Evolutionary conservation across 371 early-diverging fungal species (phyloP), one percentile per base, ranked within the genome.

Genomic region (Actinomucor elegans): DNA sequence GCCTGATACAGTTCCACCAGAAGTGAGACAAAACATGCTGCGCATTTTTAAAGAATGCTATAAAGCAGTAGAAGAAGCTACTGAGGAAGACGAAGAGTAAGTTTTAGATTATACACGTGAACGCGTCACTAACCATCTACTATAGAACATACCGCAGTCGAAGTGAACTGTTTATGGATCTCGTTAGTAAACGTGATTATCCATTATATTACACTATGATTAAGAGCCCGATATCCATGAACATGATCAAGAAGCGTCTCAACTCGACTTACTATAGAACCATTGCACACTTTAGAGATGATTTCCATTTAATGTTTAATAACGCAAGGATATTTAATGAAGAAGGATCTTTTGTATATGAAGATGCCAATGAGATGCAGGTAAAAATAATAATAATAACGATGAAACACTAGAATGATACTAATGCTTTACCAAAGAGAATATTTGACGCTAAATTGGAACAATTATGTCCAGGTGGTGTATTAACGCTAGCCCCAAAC

Each of bases 141-240:
- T 9, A 15, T 54, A 54, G 54, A 9, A 45, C 53, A n/a, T 59
- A 48, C 21, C 40, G 89, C 11, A 78, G 72, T 41, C 76, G 87
- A 45, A 71, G 81, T 47, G 80, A 81, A 23, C 61, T 92, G 34
- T 94, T 93, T 62, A 59, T 84, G 67, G 89, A 88, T 37, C 61
- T 93, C 18, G 92, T 91, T 11, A 84, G 83, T 64, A 83, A 81
- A 57, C 73, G 79, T 46, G 81, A 84, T 43, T 94, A 93, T 58
- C 94, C 96, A 0, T 78, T 88, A 46, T 94, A 94, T 66, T 94
- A 94, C 68, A 68, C 80, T 45, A 76, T 91, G 67, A 96, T 96
- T 61, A 73, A 79, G 37, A 77, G 77, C 14, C 96, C 95, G 14
- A 94, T 96, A 46, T 82, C 90, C 5, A 78, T 92, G 81, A 78